Evolutionary conservation across 495 filamentous ascomycete species (phyloP).

Genomic region (Neurospora sp.): DNA sequence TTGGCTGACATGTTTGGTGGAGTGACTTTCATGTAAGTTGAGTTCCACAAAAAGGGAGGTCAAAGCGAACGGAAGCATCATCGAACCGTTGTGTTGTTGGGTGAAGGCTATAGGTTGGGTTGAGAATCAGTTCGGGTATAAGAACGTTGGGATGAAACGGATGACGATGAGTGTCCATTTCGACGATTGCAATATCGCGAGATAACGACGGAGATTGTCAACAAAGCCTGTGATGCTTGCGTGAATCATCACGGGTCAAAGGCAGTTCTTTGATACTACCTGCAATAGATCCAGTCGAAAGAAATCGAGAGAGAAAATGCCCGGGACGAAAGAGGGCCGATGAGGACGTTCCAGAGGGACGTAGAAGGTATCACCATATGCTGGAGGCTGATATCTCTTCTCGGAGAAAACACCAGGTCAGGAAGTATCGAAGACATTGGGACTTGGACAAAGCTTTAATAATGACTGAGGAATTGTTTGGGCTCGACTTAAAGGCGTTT

Average conservation of each 20-base stretch:
- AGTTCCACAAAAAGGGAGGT: not conserved
- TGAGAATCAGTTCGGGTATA: not conserved
- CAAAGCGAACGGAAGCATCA: not conserved
- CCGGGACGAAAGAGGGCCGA: not conserved
- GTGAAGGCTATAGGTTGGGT: not conserved
- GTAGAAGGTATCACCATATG: not conserved
- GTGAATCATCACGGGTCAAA: not conserved
- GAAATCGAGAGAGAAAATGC: not conserved
- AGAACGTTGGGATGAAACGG: not conserved
- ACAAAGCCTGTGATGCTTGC: not conserved
- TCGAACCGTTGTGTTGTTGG: not conserved
- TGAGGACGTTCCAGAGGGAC: not conserved
- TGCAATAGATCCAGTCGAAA: not conserved
- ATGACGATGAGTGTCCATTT: not conserved
- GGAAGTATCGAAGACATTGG: not conserved
- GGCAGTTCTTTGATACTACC: not conserved
- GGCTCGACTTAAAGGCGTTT: not conserved
- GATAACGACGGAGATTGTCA: not conserved
- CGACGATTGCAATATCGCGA: not conserved
- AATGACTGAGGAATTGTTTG: not conserved
- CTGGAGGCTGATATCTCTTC: not conserved
- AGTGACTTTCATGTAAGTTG: not conserved
- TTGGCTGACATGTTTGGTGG: not conserved
- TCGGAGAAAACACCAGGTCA: not conserved
- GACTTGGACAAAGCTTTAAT: not conserved